Evolutionary conservation across 2,329 filamentous ascomycete genomes (phyloP), one percentile per base, ranked within the genome.

Genomic region (Sclerotinia spermophila): DNA sequence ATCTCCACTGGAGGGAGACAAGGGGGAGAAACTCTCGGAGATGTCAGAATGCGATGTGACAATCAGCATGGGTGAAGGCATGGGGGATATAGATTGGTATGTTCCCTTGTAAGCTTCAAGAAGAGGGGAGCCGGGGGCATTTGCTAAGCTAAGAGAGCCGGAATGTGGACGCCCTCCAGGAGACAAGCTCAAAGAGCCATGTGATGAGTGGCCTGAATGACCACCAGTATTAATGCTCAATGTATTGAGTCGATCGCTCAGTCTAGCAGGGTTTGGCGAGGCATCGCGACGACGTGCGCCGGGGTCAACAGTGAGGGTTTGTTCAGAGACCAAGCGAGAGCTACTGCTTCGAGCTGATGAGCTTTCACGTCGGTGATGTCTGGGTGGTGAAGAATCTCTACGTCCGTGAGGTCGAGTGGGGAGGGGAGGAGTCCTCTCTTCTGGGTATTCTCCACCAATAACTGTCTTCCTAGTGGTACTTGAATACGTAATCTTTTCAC

Each of bases 81-180:
- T 97, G 0, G 95, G 94, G 0, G 94, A 97, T 76, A 96, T 92
- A 71, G 92, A 93, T 81, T 98, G 95, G 77, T 97, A 98, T 0
- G 94, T 97, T 53, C 95, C 95, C 73, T 90, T 91, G 81, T 98
- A 98, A 0, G 96, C 90, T 81, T 98, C 95, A 2, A 97, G 87
- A 65, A 98, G 84, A 0, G 95, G 96, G 73, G 93, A 97, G 1
- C 88, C 88, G 0, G 94, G 93, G 2, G 93, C 86, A 33, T 83
- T 82, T 2, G 86, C 82, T 2, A 89, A 79, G 19, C 74, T 77
- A 51, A 86, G 84, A 27, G 75, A 70, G 24, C 59, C 59, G 2
- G 60, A 62, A 5, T 21, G 58, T n/a, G 67, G 53, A 69, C 40
- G 62, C 5, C 45, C 45, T 0, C 45, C 62, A 8, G 62, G 62